These are phyloP conservation scores for Trichophyton mentagrophytes DNA, from an alignment of 2,329 filamentous ascomycete species.

Conservation along the genomic window DNA sequence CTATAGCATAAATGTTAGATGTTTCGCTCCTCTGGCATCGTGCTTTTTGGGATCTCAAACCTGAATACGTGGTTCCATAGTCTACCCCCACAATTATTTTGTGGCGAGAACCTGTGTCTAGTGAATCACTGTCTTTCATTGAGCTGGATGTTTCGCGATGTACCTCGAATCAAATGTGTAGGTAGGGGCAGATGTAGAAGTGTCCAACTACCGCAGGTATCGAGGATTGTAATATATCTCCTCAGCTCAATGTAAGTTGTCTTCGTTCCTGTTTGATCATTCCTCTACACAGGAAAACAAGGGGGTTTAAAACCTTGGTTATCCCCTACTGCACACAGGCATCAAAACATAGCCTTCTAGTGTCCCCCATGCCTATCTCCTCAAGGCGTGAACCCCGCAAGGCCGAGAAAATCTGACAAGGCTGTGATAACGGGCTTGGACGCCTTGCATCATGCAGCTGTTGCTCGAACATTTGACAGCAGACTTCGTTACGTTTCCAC, in stretches of 20 bases:
- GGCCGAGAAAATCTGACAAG: neutral
- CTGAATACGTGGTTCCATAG: conserved; percentile 15
- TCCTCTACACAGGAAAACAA: neutral
- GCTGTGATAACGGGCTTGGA: neutral
- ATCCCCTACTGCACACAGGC: neutral
- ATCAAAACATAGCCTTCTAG: neutral
- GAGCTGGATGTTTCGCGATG: neutral
- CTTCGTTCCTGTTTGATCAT: neutral
- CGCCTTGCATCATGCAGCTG: neutral
- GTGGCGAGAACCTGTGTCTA: conserved; percentile 1
- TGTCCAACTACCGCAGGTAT: neutral
- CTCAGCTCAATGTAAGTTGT: neutral
- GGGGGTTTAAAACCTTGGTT: neutral
- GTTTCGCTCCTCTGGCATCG: neutral
- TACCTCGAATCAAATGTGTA: neutral
- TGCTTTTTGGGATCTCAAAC: neutral
- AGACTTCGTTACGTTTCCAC: neutral
- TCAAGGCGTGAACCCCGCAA: neutral
- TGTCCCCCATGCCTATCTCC: neutral
- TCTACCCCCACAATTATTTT: conserved; percentile 16
- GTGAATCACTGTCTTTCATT: neutral
- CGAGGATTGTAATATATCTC: neutral
- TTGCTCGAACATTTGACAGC: neutral
- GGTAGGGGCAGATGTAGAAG: neutral
- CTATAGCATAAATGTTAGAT: conserved; percentile 7